Base-by-base conservation (phyloP, 768 basidiomycete species). In the Leccinum subgranulosum region DNA sequence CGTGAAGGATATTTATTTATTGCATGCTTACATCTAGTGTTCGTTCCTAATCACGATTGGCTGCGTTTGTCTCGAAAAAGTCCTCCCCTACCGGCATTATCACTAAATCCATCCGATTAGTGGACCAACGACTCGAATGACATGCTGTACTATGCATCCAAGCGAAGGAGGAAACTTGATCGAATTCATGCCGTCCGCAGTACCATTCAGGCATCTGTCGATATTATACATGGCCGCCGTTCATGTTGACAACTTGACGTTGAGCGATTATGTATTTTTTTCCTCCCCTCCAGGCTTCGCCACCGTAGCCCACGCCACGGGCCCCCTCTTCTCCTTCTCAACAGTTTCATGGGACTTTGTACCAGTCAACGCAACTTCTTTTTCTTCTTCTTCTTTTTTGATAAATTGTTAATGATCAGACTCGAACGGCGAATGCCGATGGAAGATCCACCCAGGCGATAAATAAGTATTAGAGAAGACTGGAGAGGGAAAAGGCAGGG, bases 161-260 rank as follows among this genome's bases (percentile, higher is more conserved):
- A 36, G 17, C 39, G 17, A n/a, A 9, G 9, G 9, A 39, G 17
- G 17, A 39, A n/a, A n/a, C 39, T 39, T n/a, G 17, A n/a, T 4
- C 36, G 8, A 9, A 39, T 39, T 39, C 36, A 39, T 39, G 0
- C 2, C 14, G 33, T 15, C 33, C 14, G 33, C 33, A 15, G 33
- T 3, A 34, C 33, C 33, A 34, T 34, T 34, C 5, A 34, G 5
- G 33, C 33, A 33, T 33, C 33, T 33, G 33, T 33, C 14, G 33
- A 14, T 33, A 5, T 31, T 31, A 12, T 12, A 31, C n/a, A 65
- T 59, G 60, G 60, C 64, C 64, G 56, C n/a, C n/a, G n/a, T 58
- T 49, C 55, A 63, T 55, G 63, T 36, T 63, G 43, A 63, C 57
- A n/a, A n/a, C n/a, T n/a, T n/a, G n/a, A n/a, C n/a, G 54, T 56